Evolutionary conservation across 331 rosid genomes (phyloP).

Genomic region (Rosa hybrid): DNA sequence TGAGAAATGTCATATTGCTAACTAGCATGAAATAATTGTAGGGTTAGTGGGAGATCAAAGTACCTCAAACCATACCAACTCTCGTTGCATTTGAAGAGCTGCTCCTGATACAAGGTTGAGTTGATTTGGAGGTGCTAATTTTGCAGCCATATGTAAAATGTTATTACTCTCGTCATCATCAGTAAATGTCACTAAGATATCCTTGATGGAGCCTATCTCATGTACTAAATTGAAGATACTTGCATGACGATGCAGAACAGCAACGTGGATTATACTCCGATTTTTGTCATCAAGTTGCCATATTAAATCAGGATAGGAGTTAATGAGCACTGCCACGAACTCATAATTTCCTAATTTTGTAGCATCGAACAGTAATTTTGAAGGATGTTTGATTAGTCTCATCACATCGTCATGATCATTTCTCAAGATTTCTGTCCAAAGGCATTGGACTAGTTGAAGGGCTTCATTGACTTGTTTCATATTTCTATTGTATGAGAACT

Average conservation of each 20-base stretch:
- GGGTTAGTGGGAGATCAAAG: background rate
- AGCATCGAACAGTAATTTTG: conserved; percentile 10
- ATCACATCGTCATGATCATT: background rate
- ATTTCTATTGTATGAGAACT: background rate
- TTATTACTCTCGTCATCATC: background rate
- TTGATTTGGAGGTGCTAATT: conserved; percentile 15
- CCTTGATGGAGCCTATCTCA: conserved; percentile 21
- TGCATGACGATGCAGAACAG: conserved; percentile 15
- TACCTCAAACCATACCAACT: conserved; percentile 29
- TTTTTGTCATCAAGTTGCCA: background rate
- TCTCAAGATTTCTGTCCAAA: conserved; percentile 7
- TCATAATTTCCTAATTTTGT: conserved; percentile 20
- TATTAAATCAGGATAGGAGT: conserved; percentile 5
- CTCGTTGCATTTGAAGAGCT: conserved; percentile 31
- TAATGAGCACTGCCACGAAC: conserved; percentile 11
- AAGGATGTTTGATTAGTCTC: background rate
- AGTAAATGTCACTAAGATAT: background rate
- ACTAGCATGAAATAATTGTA: background rate
- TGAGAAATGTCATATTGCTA: background rate
- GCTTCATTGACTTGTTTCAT: background rate
- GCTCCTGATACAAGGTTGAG: conserved; percentile 18
- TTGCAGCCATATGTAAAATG: conserved; percentile 20
- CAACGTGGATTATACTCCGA: conserved; percentile 22
- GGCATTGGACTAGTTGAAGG: background rate
- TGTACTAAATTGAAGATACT: conserved; percentile 22